Conservation (phyloP, 2,329 filamentous ascomycete genomes). For the Colletotrichum sp. region DNA sequence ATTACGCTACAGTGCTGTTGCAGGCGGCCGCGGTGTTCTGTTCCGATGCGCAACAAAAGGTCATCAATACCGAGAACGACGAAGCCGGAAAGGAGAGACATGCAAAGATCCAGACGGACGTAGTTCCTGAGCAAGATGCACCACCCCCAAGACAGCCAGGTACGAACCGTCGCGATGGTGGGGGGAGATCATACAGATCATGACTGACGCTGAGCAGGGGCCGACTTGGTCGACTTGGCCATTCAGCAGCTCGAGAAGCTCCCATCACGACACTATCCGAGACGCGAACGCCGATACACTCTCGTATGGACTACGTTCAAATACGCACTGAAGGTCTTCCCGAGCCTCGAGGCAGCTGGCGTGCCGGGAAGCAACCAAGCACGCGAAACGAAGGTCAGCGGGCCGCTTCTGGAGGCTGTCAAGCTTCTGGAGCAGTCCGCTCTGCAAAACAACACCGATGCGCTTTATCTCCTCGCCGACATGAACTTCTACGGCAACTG, state of each 20-base stretch:
- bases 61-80: constrained; percentile 35
- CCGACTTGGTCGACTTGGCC: constrained; percentile 59
- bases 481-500: constrained; percentile 98
- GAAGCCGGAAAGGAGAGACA: constrained; percentile 34
- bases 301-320: constrained; percentile 48
- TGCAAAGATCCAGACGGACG: constrained; percentile 34
- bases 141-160: constrained; percentile 39
- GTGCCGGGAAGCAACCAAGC: constrained; percentile 38
- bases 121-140: constrained; percentile 31
- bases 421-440: constrained; percentile 58
- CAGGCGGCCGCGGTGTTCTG: constrained; percentile 44
- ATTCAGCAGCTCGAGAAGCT: constrained; percentile 55
- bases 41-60: constrained; percentile 45
- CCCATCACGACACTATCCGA: constrained; percentile 48
- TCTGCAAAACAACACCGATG: constrained; percentile 73
- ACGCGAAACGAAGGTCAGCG: constrained; percentile 39
- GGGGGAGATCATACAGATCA: neutral
- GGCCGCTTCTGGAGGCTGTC: constrained; percentile 56
- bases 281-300: constrained; percentile 47
- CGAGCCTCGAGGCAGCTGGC: constrained; percentile 54
- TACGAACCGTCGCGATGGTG: constrained; percentile 26
- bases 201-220: constrained; percentile 40
- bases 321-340: constrained; percentile 53
- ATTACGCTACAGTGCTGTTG: constrained; percentile 47
- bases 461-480: constrained; percentile 87